phyloP scores from a whole-genome alignment of 164 flowering plant genomes.

The Taxillus chinensis region DNA sequence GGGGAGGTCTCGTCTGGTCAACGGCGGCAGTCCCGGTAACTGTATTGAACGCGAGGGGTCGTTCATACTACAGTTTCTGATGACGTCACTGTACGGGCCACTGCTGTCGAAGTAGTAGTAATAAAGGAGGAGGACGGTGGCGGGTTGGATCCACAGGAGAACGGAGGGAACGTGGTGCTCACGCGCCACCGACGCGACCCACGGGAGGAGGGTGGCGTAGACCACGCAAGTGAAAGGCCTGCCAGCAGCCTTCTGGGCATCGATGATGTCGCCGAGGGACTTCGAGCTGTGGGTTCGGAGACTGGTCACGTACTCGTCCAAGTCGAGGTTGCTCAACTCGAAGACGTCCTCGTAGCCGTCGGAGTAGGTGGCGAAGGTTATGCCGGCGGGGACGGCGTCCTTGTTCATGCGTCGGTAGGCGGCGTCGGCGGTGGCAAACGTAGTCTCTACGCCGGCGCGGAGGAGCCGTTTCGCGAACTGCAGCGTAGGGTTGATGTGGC shows the following conservation, averaged over 20 bases:
- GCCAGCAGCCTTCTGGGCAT: neutral
- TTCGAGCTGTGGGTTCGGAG: neutral
- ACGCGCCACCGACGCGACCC: slow-evolving; percentile 16
- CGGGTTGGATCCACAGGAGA: slow-evolving; percentile 15
- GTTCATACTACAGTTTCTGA: neutral
- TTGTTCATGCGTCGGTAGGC: neutral
- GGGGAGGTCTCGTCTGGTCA: slow-evolving; percentile 23
- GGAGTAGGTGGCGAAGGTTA: neutral
- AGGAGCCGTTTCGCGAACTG: neutral
- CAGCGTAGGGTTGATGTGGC: neutral
- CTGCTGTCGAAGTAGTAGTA: slow-evolving; percentile 20
- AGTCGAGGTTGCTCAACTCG: neutral
- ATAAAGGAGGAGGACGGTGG: slow-evolving; percentile 12
- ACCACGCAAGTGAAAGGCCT: slow-evolving; percentile 9
- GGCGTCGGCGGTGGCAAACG: neutral
- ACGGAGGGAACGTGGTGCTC: slow-evolving; percentile 8
- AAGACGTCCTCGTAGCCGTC: slow-evolving; percentile 6
- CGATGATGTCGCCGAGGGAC: neutral
- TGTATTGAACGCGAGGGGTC: slow-evolving; percentile 10
- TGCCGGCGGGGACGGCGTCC: neutral
- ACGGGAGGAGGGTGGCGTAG: slow-evolving; percentile 12
- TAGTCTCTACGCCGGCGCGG: neutral
- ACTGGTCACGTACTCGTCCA: neutral
- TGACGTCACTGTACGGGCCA: slow-evolving; percentile 10
- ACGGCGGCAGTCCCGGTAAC: slow-evolving; percentile 27